Base-by-base conservation (phyloP, 768 basidiomycete species). In the Macrolepiota albuminosa region DNA sequence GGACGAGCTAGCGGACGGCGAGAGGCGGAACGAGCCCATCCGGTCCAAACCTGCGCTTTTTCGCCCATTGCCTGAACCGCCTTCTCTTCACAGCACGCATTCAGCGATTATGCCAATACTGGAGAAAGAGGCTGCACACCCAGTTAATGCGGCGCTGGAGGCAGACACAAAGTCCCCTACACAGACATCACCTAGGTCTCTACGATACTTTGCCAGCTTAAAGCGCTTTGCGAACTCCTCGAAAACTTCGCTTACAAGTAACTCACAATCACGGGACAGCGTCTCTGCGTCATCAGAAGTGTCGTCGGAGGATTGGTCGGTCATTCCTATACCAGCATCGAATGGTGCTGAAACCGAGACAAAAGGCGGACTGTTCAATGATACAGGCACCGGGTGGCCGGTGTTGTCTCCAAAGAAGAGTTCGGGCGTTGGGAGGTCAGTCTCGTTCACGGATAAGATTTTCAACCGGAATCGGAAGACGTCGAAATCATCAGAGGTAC, bases 261-360 rank as follows among this genome's bases (percentile, higher is more conserved):
- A 71, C 9, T 62, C 76, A 2, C 78, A 80, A 56, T 76, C 81
- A 26, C 80, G 89, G 16, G 73, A 83, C 39, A 91, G 88, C 66
- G 74, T 82, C 55, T 87, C 85, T 29, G 72, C 75, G 24, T 82
- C 80, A 1, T 85, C 84, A 2, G 82, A 84, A 63, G 70, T 85
- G 57, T 89, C 87, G 0, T 87, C 85, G 6, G 88, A 90, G 63
- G 87, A 89, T 64, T 87, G 86, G 29, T 78, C 78, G 36, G 73
- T 80, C 24, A 78, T 86, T n/a, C 72, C 78, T 6, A 87, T 84
- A 21, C 87, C 87, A 33, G 79, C 85, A 7, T 75, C 85, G 60
- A 70, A 74, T 66, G 70, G 75, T 61, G 40, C 40, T 16, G 59
- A 55, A 16, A 26, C 26, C 18, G 54, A 49, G 29, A 39, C 33